Percentiles rank a stretch among this genome's conserved stretches.
phyloP scores from a whole-genome alignment of 768 basidiomycete species.

The Mycena galericulata region DNA sequence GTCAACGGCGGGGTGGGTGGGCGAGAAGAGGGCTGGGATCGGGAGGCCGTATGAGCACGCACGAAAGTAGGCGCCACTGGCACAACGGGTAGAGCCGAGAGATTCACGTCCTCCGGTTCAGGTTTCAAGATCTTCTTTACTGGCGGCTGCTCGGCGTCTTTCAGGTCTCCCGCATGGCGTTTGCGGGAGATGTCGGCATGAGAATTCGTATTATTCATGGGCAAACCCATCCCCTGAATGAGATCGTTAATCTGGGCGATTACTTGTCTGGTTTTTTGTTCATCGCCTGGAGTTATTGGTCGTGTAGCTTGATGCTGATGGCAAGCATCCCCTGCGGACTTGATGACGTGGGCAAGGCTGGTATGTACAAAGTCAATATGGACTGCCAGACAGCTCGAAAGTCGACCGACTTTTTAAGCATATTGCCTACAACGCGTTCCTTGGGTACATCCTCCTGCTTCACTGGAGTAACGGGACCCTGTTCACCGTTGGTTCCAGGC shows the following conservation, averaged over 20 bases:
- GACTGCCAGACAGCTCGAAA: constrained; percentile 12
- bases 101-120: constrained; percentile 35
- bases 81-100: constrained; percentile 17
- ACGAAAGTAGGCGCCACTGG: constrained; percentile 15
- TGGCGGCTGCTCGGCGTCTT: constrained; percentile 30
- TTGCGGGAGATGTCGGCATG: constrained; percentile 28
- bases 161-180: constrained; percentile 33
- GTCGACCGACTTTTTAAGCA: constrained; percentile 64
- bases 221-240: constrained; percentile 33
- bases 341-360: constrained; percentile 73
- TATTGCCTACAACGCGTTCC: constrained; percentile 56
- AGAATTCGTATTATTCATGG: constrained; percentile 26
- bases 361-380: constrained; percentile 34
- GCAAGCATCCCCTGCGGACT: constrained; percentile 66
- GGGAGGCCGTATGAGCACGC: constrained; percentile 26
- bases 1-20: constrained; percentile 30
- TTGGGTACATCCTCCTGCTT: constrained; percentile 42
- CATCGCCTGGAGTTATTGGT: constrained; percentile 34
- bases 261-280: constrained; percentile 33
- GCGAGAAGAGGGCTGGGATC: constrained; percentile 33
- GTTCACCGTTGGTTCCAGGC: background rate
- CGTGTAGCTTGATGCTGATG: constrained; percentile 33
- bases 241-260: constrained; percentile 33
- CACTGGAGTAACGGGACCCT: background rate
- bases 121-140: constrained; percentile 33